phyloP scores from a whole-genome alignment of 2,329 filamentous ascomycete genomes.

The Stachybotrys echinatus region DNA sequence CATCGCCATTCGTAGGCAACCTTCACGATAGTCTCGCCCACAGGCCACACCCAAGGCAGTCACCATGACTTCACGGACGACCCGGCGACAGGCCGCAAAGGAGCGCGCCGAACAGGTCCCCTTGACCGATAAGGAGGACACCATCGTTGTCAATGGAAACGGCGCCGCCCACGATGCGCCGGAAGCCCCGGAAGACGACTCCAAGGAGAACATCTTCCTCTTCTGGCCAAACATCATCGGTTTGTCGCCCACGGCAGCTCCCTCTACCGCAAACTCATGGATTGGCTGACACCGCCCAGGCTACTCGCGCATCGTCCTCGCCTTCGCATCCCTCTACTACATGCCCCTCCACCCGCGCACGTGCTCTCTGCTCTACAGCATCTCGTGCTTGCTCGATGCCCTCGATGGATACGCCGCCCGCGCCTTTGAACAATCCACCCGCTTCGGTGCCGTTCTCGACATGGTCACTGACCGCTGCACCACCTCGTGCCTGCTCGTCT shows the following conservation, averaged over 20 bases:
- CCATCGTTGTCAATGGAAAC: constrained; percentile 38
- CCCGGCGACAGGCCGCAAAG: constrained; percentile 31
- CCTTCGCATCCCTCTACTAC: constrained; percentile 91
- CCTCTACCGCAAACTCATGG: not conserved
- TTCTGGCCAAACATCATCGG: constrained; percentile 81
- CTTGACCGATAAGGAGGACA: constrained; percentile 20
- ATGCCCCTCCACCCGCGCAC: constrained; percentile 98
- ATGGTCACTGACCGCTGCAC: constrained; percentile 99
- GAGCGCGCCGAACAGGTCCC: constrained; percentile 20
- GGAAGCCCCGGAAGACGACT: constrained; percentile 27
- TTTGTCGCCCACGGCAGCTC: constrained; percentile 33
- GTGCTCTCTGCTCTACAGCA: constrained; percentile 83
- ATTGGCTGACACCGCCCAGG: constrained; percentile 39
- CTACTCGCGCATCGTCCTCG: constrained; percentile 73
- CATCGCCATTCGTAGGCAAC: not conserved
- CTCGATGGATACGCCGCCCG: constrained; percentile 87
- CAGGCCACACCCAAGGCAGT: not conserved
- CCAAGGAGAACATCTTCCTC: constrained; percentile 70
- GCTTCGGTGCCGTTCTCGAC: constrained; percentile 93
- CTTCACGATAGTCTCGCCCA: no score
- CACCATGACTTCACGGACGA: constrained; percentile 33
- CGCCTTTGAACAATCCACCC: constrained; percentile 80
- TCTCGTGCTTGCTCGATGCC: constrained; percentile 93
- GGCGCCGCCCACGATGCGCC: constrained; percentile 30
- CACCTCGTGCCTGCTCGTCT: constrained; percentile 89